Percentiles rank a stretch among this genome's conserved stretches.
Conservation (phyloP, 2,329 filamentous ascomycete genomes). For the Paecilomyces variotii region DNA sequence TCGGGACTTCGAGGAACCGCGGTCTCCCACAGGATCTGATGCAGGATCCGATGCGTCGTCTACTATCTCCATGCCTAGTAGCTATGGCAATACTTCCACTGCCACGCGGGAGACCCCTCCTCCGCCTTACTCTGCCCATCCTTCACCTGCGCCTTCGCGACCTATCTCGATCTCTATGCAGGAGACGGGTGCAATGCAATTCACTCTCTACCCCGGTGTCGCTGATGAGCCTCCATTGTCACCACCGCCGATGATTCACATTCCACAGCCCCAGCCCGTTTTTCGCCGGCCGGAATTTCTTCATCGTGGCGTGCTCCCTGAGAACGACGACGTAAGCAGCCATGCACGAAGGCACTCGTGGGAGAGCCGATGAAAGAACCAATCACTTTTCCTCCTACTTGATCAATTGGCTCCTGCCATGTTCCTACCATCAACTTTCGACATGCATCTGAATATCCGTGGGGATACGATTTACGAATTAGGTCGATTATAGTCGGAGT, state of each 20-base stretch:
- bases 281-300: conserved; percentile 10
- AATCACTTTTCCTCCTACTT: background rate
- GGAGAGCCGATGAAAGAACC: conserved; percentile 16
- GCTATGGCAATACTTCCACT: conserved; percentile 37
- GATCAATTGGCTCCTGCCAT: background rate
- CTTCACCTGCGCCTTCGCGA: conserved; percentile 21
- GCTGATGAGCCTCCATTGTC: conserved; percentile 8
- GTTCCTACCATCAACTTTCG: background rate
- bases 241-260: conserved; percentile 19
- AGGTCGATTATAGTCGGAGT: background rate
- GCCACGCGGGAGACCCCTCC: conserved; percentile 36
- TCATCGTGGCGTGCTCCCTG: conserved; percentile 6
- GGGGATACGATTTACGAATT: background rate
- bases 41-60: conserved; percentile 32
- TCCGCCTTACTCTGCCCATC: conserved; percentile 32
- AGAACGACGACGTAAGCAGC: background rate
- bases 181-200: conserved; percentile 4
- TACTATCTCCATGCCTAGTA: conserved; percentile 34
- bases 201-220: conserved; percentile 3
- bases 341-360: conserved; percentile 18
- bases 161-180: conserved; percentile 25
- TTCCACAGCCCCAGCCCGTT: conserved; percentile 20
- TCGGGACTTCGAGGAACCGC: conserved; percentile 14
- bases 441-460: background rate
- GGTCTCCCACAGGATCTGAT: conserved; percentile 13